These are phyloP conservation scores for Xylariaceae sp. DNA, from an alignment of 2,329 filamentous ascomycete genomes.

Conservation along the genomic window DNA sequence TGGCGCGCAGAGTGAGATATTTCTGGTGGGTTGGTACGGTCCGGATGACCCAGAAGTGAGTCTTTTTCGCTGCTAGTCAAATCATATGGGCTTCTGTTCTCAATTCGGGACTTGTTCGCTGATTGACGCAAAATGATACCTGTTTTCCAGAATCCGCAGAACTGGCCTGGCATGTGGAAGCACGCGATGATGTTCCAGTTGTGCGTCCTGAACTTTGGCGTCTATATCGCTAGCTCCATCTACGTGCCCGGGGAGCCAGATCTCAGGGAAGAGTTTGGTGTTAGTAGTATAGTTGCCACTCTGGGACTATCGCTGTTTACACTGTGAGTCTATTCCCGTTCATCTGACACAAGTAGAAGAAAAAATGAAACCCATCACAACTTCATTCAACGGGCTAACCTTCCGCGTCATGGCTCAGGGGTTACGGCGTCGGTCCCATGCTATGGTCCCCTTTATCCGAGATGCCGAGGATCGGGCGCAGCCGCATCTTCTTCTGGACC, in stretches of 20 bases:
- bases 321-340: too few species aligned
- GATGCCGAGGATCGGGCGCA: slow-evolving; percentile 61
- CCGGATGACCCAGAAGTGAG: slow-evolving; percentile 43
- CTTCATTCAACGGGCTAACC: too few species aligned
- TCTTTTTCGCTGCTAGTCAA: not conserved
- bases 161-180: slow-evolving; percentile 36
- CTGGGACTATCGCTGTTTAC: slow-evolving; percentile 45
- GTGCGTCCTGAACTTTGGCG: slow-evolving; percentile 55
- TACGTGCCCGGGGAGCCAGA: slow-evolving; percentile 42
- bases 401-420: too few species aligned
- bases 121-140: not conserved
- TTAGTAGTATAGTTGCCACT: slow-evolving; percentile 43
- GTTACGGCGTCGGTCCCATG: slow-evolving; percentile 57
- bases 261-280: slow-evolving; percentile 48
- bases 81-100: not conserved
- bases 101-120: too few species aligned
- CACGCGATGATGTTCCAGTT: slow-evolving; percentile 39
- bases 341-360: too few species aligned
- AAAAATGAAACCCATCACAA: too few species aligned
- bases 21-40: slow-evolving; percentile 33
- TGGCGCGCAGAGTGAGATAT: not conserved
- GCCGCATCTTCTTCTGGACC: slow-evolving; percentile 61
- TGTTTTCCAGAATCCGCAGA: not conserved
- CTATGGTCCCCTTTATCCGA: slow-evolving; percentile 63
- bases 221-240: slow-evolving; percentile 48